phyloP scores from a whole-genome alignment of 352 stramenopile species.

The Pythium insidiosum region DNA sequence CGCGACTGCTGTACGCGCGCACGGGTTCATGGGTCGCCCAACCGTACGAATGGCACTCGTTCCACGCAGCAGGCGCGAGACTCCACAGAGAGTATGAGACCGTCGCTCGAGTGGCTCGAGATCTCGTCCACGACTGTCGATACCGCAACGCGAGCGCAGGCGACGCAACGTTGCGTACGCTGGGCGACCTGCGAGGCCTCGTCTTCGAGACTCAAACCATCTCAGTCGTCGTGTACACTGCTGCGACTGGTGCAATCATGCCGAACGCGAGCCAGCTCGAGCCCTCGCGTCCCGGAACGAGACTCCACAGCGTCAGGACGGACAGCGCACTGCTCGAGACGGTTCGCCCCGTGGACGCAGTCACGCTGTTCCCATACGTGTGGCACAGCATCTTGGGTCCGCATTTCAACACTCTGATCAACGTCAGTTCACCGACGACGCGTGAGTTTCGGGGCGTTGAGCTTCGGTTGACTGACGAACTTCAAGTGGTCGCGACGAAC shows the following conservation, averaged over 20 bases:
- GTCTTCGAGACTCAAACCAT: too few relatives aligned
- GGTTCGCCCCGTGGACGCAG: slow-evolving; percentile 26
- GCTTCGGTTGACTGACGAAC: too few relatives aligned
- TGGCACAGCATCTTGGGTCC: slow-evolving; percentile 48
- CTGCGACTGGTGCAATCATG: too few relatives aligned
- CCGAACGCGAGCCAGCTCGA: not conserved
- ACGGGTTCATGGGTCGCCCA: slow-evolving; percentile 38
- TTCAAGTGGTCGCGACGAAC: slow-evolving; percentile 9
- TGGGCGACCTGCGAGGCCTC: too few relatives aligned
- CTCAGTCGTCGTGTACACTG: too few relatives aligned
- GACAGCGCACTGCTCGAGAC: too few relatives aligned
- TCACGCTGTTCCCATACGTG: slow-evolving; percentile 51
- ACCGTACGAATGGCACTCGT: slow-evolving; percentile 53
- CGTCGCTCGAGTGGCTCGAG: slow-evolving; percentile 1
- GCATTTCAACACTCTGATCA: slow-evolving; percentile 16
- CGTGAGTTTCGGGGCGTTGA: too few relatives aligned
- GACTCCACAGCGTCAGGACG: too few relatives aligned
- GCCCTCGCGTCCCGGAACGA: not conserved
- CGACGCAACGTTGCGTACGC: too few relatives aligned
- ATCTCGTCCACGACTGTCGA: slow-evolving; percentile 19
- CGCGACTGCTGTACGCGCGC: too few relatives aligned
- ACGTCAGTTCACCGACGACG: not conserved
- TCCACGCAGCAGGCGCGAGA: slow-evolving; percentile 29
- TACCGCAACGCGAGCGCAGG: too few relatives aligned
- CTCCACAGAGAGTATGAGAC: slow-evolving; percentile 21